Percentiles rank a stretch among this genome's conserved stretches.
Evolutionary conservation across 371 early-diverging fungal species (phyloP).

Genomic region (Mucor velutinosus): DNA sequence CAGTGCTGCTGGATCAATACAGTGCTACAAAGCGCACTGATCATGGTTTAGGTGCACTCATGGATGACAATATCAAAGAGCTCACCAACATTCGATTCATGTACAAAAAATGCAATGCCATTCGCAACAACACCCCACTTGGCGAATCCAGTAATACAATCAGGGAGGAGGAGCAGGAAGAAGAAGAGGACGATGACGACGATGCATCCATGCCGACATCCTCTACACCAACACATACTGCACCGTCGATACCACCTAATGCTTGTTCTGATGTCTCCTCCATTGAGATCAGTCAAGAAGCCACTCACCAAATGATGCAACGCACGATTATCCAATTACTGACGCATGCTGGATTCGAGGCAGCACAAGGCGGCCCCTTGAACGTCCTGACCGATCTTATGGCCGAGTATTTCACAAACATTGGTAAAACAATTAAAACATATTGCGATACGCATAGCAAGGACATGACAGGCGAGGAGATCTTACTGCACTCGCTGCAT

Average conservation of each 20-base stretch:
- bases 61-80: constrained; percentile 64
- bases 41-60: constrained; percentile 52
- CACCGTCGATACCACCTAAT: constrained; percentile 26
- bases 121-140: constrained; percentile 51
- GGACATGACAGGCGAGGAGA: constrained; percentile 79
- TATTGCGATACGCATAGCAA: constrained; percentile 76
- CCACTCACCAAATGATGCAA: constrained; percentile 63
- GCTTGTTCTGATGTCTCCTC: constrained; percentile 21
- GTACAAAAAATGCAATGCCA: constrained; percentile 70
- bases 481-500: constrained; percentile 79
- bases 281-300: constrained; percentile 52
- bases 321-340: constrained; percentile 68
- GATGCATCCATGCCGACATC: too few relatives aligned
- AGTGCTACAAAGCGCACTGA: constrained; percentile 53
- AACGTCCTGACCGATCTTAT: constrained; percentile 76
- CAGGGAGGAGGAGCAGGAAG: too few relatives aligned
- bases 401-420: constrained; percentile 74
- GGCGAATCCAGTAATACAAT: background rate
- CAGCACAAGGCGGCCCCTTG: constrained; percentile 62
- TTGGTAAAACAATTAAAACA: constrained; percentile 78
- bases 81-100: constrained; percentile 66
- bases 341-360: constrained; percentile 89
- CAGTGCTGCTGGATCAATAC: constrained; percentile 53
- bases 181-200: background rate
- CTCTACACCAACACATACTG: background rate